phyloP scores from a whole-genome alignment of 2,329 filamentous ascomycete genomes.

The Dichotomopilus funicola region DNA sequence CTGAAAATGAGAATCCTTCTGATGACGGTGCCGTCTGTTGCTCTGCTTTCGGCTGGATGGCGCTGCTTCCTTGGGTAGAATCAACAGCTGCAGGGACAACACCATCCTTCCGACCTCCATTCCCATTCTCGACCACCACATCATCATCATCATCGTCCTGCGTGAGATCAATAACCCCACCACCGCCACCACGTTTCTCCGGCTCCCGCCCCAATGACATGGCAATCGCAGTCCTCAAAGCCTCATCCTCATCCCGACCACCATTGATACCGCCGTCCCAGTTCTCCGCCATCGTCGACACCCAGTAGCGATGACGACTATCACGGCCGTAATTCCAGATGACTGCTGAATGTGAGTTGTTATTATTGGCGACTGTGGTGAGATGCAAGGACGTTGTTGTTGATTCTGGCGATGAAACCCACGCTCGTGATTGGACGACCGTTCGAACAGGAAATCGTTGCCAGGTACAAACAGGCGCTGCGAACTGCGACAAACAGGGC shows the following conservation, averaged over 20 bases:
- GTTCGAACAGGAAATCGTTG: no score
- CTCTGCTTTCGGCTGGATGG: constrained; percentile 2
- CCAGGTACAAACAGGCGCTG: no score
- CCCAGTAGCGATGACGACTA: neutral
- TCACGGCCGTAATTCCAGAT: no score
- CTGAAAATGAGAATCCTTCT: constrained; percentile 24
- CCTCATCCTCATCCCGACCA: constrained; percentile 48
- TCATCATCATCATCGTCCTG: constrained; percentile 10
- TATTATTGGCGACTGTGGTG: neutral
- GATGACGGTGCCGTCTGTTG: constrained; percentile 7
- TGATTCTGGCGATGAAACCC: no score
- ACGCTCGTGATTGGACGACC: no score
- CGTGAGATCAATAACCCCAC: constrained; percentile 21
- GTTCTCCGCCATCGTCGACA: constrained; percentile 4
- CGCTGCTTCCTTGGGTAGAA: neutral
- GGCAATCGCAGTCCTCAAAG: constrained; percentile 54
- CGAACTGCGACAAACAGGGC: no score
- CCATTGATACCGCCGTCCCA: constrained; percentile 27
- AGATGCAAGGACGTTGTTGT: neutral
- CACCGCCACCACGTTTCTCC: constrained; percentile 24
- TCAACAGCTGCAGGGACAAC: neutral
- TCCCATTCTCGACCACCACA: neutral
- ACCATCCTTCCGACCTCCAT: neutral
- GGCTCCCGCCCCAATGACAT: constrained; percentile 42
- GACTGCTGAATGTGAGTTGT: neutral